These are phyloP conservation scores for Clonostachys chloroleuca DNA, from an alignment of 2,329 filamentous ascomycete genomes.

Conservation along the genomic window DNA sequence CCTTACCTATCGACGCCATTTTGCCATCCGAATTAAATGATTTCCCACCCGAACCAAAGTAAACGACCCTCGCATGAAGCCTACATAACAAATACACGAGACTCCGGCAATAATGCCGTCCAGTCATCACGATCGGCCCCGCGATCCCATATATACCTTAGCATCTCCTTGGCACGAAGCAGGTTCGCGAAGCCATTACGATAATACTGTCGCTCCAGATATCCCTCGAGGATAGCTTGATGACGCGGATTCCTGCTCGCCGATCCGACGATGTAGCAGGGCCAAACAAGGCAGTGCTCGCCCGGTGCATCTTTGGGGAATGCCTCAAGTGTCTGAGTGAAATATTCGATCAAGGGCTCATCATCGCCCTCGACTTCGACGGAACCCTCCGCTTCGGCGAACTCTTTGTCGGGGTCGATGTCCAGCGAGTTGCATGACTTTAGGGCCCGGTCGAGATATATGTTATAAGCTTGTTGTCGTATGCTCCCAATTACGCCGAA, in stretches of 20 bases:
- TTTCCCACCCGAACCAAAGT: too few species aligned
- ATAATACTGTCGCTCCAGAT: neutral
- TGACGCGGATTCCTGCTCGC: neutral
- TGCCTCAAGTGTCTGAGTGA: neutral
- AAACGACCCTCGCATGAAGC: too few species aligned
- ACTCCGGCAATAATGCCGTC: slow-evolving; percentile 1
- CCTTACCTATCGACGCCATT: too few species aligned
- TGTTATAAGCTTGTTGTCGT: slow-evolving; percentile 1
- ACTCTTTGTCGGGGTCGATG: neutral
- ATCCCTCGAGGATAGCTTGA: neutral
- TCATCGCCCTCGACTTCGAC: too few species aligned
- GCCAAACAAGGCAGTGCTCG: slow-evolving; percentile 3
- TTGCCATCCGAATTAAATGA: too few species aligned
- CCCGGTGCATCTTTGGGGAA: neutral
- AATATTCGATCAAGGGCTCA: neutral
- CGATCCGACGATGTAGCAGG: slow-evolving; percentile 4
- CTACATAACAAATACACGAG: slow-evolving; percentile 3
- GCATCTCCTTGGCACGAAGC: slow-evolving; percentile 1
- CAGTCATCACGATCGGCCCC: neutral
- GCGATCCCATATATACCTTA: slow-evolving; percentile 2
- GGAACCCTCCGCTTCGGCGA: too few species aligned
- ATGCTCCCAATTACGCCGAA: neutral
- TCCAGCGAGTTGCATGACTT: neutral
- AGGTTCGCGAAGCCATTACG: slow-evolving; percentile 4
- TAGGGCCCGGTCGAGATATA: slow-evolving; percentile 1